Base-by-base conservation (phyloP, 164 flowering plant genomes). In the Vitis cinerea region DNA sequence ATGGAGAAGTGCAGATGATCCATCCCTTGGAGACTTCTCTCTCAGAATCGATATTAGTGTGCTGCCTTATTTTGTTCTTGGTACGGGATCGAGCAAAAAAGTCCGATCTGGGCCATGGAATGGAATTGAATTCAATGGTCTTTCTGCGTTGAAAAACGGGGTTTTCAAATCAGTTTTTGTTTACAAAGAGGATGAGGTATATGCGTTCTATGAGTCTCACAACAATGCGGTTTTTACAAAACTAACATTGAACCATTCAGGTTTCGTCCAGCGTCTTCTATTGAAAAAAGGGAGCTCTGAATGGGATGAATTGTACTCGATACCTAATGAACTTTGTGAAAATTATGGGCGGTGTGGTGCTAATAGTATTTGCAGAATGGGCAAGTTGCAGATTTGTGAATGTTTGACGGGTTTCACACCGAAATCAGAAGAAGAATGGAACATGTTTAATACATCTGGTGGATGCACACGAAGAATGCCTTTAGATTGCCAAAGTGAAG, bases 341-440 rank as follows among this genome's bases (percentile, higher is more conserved):
- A n/a, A 53, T 53, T 53, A 53, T 53, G 56, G 56, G n/a, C 16
- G 10, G 4, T 53, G 56, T 53, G 56, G 56, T 14, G 4, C 17
- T 53, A 53, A 53, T 53, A 13, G 56, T 0, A 53, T 53, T 53
- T 53, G 56, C 56, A 53, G n/a, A 14, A 23, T 59, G 2, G 15
- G 4, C 50, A 17, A 44, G 9, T 2, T 66, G 9, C 47, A 61
- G 4, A 14, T 11, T 1, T 79, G 78, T 29, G 49, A 31, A 23
- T 75, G 82, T 30, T 37, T 72, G 62, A 12, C 27, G 4, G 82
- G 79, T 3, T 79, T 68, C 59, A 48, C 4, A 5, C 77, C 82
- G 1, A 67, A 63, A 50, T 61, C 61, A 10, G 31, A n/a, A 11
- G 2, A 50, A 0, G 70, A 76, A 14, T 75, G 75, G 82, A 15